Conservation (phyloP, 495 filamentous ascomycete species). For the Penicillium atrosanguineum region DNA sequence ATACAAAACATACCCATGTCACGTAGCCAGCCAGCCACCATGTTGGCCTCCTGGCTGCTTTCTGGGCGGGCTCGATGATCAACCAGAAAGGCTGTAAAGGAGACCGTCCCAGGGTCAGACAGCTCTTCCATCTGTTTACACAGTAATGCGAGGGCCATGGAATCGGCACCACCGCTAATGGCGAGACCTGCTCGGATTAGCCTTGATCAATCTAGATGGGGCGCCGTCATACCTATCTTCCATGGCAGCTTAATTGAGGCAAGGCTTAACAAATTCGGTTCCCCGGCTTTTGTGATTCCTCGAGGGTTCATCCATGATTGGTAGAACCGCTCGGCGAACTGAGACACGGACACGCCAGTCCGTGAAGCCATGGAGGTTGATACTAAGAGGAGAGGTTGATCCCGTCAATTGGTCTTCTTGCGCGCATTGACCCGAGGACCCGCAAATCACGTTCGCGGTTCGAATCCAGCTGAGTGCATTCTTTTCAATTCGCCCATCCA, state of each 20-base stretch:
- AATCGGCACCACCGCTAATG: constrained; percentile 91
- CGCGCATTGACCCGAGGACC: background rate
- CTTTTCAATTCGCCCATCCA: background rate
- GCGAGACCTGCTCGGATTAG: constrained; percentile 60
- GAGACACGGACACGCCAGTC: constrained; percentile 44
- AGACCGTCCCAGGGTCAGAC: constrained; percentile 21
- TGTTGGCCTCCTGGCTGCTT: constrained; percentile 64
- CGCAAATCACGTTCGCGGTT: background rate
- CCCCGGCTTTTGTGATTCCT: background rate
- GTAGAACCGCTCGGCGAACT: constrained; percentile 53
- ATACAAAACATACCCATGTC: constrained; percentile 31
- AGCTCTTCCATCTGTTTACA: constrained; percentile 47
- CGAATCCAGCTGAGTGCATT: background rate
- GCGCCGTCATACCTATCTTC: constrained; percentile 12
- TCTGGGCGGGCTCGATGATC: constrained; percentile 72
- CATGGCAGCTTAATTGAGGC: constrained; percentile 5
- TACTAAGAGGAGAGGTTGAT: background rate
- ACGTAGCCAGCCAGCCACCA: constrained; percentile 54
- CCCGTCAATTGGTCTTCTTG: background rate
- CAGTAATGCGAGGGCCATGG: constrained; percentile 88
- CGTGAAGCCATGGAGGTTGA: constrained; percentile 11
- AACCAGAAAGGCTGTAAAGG: constrained; percentile 67
- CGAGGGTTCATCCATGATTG: constrained; percentile 47
- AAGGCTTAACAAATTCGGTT: constrained; percentile 4
- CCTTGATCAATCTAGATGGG: constrained; percentile 15